These are phyloP conservation scores for Nannochloris sp. DNA, from an alignment of 139 green algal genomes.

Conservation along the genomic window DNA sequence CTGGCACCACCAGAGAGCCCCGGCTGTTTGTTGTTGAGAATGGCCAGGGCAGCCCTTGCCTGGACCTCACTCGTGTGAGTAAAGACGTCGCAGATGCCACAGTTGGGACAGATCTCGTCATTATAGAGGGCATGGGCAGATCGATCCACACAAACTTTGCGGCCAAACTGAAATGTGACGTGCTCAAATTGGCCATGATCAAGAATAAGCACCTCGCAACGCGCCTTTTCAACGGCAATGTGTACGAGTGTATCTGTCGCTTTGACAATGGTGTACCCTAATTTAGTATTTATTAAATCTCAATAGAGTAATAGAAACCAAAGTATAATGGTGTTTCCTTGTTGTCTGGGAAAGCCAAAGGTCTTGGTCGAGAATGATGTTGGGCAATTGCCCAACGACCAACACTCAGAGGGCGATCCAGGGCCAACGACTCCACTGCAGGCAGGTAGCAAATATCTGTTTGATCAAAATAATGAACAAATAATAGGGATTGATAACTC, in stretches of 20 bases:
- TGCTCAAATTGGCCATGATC: conserved; percentile 96
- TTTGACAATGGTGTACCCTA: conserved; percentile 12
- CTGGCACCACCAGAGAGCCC: neutral
- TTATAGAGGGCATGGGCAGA: conserved; percentile 93
- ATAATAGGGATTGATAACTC: conserved; percentile 1
- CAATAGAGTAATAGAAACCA: no score
- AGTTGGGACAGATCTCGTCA: conserved; percentile 77
- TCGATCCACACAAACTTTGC: conserved; percentile 82
- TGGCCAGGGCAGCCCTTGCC: conserved; percentile 83
- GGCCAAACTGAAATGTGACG: conserved; percentile 67
- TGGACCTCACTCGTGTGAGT: conserved; percentile 84
- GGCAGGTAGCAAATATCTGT: no score
- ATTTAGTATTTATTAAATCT: no score
- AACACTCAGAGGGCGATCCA: no score
- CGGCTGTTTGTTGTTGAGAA: conserved; percentile 70
- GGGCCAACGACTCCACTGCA: no score
- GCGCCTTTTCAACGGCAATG: conserved; percentile 65
- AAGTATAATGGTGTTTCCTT: no score
- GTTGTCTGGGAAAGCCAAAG: no score
- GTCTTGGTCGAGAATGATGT: no score
- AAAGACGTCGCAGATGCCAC: conserved; percentile 58
- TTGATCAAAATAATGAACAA: neutral
- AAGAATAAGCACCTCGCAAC: conserved; percentile 85
- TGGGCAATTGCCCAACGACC: no score
- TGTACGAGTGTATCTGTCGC: conserved; percentile 93